Evolutionary conservation across 495 filamentous ascomycete genomes (phyloP).

Genomic region (Penicillium desertorum): DNA sequence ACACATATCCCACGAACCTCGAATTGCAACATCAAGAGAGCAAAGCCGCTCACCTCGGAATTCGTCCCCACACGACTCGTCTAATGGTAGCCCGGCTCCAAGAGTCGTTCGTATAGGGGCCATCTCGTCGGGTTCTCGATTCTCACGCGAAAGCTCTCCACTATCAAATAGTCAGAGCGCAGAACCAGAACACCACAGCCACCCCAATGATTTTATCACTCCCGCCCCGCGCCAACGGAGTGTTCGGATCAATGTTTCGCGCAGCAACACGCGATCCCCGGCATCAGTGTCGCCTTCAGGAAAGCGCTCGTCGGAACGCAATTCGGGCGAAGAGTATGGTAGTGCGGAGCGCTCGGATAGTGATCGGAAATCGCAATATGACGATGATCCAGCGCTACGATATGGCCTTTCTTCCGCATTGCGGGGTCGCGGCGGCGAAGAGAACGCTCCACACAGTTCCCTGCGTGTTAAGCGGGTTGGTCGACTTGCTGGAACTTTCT

Average conservation of each 20-base stretch:
- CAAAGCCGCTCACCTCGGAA: constrained; percentile 40
- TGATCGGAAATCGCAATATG: constrained; percentile 43
- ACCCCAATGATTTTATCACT: constrained; percentile 59
- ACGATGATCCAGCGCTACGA: constrained; percentile 48
- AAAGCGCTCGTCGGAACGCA: constrained; percentile 37
- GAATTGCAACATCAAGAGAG: constrained; percentile 31
- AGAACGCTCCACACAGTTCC: constrained; percentile 62
- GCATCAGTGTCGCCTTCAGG: constrained; percentile 44
- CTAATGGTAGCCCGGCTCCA: constrained; percentile 46
- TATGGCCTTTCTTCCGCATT: constrained; percentile 52
- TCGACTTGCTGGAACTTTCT: constrained; percentile 67
- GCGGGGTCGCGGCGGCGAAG: constrained; percentile 50
- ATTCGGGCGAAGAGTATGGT: constrained; percentile 37
- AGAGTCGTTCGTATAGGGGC: constrained; percentile 61
- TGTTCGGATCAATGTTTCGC: constrained; percentile 56
- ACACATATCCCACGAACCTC: constrained; percentile 33
- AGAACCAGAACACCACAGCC: constrained; percentile 29
- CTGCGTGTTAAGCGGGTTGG: constrained; percentile 71
- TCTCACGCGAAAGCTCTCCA: constrained; percentile 37
- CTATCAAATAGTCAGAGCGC: constrained; percentile 35
- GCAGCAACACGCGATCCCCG: constrained; percentile 39
- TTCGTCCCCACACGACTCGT: constrained; percentile 41
- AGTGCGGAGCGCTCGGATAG: constrained; percentile 46
- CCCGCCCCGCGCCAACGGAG: constrained; percentile 63
- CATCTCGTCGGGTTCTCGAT: constrained; percentile 35